Evolutionary conservation across 495 filamentous ascomycete species (phyloP), one percentile per base, ranked within the genome.

Genomic region (Penicillium turbatum): DNA sequence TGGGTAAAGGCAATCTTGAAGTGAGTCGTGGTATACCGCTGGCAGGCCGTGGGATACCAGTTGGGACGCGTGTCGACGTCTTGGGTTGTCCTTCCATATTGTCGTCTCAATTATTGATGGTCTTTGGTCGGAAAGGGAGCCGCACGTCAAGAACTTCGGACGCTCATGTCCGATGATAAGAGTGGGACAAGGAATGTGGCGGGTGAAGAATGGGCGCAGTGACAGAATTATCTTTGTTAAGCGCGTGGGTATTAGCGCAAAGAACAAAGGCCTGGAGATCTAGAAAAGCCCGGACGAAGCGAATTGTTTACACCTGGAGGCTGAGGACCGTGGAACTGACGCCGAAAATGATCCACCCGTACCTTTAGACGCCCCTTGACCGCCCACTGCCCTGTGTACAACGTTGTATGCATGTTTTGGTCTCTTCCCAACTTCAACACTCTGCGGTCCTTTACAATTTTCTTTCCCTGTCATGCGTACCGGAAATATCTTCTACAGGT

Each of bases 1-100:
- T 75, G 6, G 74, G 74, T 44, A 77, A 51, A 9, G 74, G 74
- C 34, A 77, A 52, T 66, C 72, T 64, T 7, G 74, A 77, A 21
- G 64, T 58, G 37, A 64, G 61, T 26, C 74, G 72, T 38, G 74
- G 74, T 47, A 75, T 74, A 21, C 72, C 69, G 44, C 71, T 73
- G 12, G 70, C n/a, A 7, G 58, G 61, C 12, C 74, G 72, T 36
- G 74, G 74, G 40, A 77, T 74, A 29, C 72, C 69, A 49, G 69
- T 73, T 5, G 69, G 16, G 17, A 57, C 62, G 15, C 66, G 69
- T 3, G 50, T 44, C 40, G 56, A 60, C 17, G 61, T 57, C 53
- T 60, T 71, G 8, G 61, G 57, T 54, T 69, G 66, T 19, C 61
- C 60, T 31, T 75, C 70, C 72, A 75, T 75, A 16, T 48, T 62